phyloP scores from a whole-genome alignment of 2,329 filamentous ascomycete genomes.

The Nothophaeocryptopus gaeumannii region DNA sequence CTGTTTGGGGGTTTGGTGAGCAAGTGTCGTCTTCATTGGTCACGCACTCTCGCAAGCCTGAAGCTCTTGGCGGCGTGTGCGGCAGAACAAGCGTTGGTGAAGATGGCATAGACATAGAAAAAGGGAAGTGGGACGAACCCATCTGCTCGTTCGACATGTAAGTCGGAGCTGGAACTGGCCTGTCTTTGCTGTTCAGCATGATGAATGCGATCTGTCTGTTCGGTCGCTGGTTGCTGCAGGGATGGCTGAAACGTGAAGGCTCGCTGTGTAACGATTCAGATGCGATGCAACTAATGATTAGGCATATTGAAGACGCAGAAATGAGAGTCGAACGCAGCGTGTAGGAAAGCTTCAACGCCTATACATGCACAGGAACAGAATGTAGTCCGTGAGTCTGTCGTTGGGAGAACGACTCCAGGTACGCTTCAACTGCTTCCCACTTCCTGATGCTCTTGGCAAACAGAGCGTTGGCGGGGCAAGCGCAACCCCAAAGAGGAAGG shows the following conservation, averaged over 20 bases:
- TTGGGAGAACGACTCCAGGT: too few relatives aligned
- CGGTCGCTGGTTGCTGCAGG: constrained; percentile 9
- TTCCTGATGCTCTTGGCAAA: too few relatives aligned
- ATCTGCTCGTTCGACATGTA: constrained; percentile 33
- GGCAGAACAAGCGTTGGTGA: constrained; percentile 18
- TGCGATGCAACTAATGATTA: neutral
- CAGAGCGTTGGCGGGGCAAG: too few relatives aligned
- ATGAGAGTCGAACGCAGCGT: neutral
- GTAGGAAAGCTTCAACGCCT: neutral
- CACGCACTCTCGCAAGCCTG: constrained; percentile 23
- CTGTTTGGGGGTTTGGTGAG: constrained; percentile 45
- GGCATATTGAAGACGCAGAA: neutral
- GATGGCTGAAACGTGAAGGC: constrained; percentile 14
- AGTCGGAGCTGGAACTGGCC: constrained; percentile 24
- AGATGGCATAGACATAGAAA: constrained; percentile 8
- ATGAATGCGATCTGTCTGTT: neutral
- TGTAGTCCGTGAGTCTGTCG: too few relatives aligned
- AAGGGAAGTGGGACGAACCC: constrained; percentile 20
- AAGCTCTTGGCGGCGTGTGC: constrained; percentile 25
- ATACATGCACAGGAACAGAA: neutral
- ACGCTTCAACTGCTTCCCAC: too few relatives aligned
- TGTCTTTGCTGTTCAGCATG: constrained; percentile 25
- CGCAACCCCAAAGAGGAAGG: too few relatives aligned
- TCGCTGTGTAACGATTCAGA: neutral
- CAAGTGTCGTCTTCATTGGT: constrained; percentile 18